Evolutionary conservation across 2,329 filamentous ascomycete genomes (phyloP), one percentile per base, ranked within the genome.

Genomic region (Huntiella abstrusa): DNA sequence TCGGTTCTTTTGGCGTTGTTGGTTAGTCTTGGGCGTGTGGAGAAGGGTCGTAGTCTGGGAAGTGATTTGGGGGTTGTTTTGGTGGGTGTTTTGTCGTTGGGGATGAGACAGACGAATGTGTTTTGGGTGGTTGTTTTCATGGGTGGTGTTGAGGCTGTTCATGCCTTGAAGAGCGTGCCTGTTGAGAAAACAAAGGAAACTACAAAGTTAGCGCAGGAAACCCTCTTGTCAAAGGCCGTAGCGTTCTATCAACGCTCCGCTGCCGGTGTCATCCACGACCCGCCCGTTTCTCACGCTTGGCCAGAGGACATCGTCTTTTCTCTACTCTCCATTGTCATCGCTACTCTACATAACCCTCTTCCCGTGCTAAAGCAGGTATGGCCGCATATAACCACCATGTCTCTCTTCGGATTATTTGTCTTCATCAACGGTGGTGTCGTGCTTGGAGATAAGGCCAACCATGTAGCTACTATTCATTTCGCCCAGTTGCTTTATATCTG

Each of bases 401-500:
- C 57, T 0, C 62, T 73, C 0, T 98, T 98, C 57, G 72, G 61
- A 2, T 66, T 59, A 1, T 96, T 96, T 57, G 78, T 96, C 0
- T 54, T 70, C 6, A 91, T 81, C 81, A 98, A 98, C 55, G 81
- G 83, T 5, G 80, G 87, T 8, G 88, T 98, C 13, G 91, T 96
- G 1, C 73, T 98, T 2, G 87, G 83, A 82, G 91, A 98, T 62
- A 96, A 95, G 63, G 80, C 83, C 19, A 95, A 94, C 57, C 91
- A 98, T 56, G 70, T 91, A 32, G 86, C 87, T 1, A 91, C 86
- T 1, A 65, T 96, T 10, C 88, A 98, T 57, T 64, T 91, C 4
- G 73, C 88, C 0, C 91, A 98, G 62, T 83, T 98, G 73, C 77
- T 96, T 13, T 98, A 98, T 57, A 79, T 96, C 53, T 94, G 86